Evolutionary conservation across 495 filamentous ascomycete genomes (phyloP).

Genomic region (Gamarada debralockiae): DNA sequence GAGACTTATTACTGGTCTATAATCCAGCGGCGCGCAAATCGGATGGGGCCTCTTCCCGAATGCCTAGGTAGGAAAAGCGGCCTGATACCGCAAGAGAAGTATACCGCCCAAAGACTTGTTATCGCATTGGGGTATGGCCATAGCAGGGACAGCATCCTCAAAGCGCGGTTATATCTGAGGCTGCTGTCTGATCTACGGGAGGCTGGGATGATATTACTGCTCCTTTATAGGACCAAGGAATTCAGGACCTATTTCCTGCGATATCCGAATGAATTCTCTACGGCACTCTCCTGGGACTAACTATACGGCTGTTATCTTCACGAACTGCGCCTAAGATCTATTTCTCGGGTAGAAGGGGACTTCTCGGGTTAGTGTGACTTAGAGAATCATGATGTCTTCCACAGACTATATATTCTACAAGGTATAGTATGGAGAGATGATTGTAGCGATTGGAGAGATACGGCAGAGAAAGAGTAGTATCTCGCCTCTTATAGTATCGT

Average conservation of each 20-base stretch:
- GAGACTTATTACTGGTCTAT: slow-evolving; percentile 10
- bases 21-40: neutral
- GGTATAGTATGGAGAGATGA: slow-evolving; percentile 2
- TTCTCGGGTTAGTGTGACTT: slow-evolving; percentile 7
- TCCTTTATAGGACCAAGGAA: too few species aligned
- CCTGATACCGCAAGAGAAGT: neutral
- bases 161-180: slow-evolving; percentile 7
- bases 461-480: neutral
- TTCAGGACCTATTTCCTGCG: slow-evolving; percentile 4
- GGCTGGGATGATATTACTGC: slow-evolving; percentile 1
- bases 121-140: slow-evolving; percentile 3
- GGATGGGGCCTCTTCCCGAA: neutral
- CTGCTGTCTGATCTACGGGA: slow-evolving; percentile 8
- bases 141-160: slow-evolving; percentile 9
- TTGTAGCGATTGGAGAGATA: slow-evolving; percentile 3
- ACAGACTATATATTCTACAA: slow-evolving; percentile 4
- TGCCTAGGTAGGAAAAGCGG: neutral
- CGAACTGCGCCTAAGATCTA: slow-evolving; percentile 5
- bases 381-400: neutral
- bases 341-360: slow-evolving; percentile 1
- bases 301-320: neutral
- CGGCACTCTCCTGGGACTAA: slow-evolving; percentile 2
- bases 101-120: slow-evolving; percentile 1
- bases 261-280: slow-evolving; percentile 2
- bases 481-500: neutral